Evolutionary conservation across 2,329 filamentous ascomycete species (phyloP).

Genomic region (Arachnopeziza araneosa): DNA sequence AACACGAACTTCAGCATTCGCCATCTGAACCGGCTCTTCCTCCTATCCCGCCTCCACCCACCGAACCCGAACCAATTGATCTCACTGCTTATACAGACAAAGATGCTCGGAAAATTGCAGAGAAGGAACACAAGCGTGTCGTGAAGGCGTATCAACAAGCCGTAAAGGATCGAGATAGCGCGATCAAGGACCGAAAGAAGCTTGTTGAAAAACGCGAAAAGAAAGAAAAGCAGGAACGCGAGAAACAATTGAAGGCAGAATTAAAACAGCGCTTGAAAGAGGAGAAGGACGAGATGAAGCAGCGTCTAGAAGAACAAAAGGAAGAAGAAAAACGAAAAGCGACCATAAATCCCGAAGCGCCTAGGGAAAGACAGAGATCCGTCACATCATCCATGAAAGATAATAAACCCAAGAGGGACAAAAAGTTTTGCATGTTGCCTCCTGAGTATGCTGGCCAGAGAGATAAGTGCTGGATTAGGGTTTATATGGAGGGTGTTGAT

Average conservation of each 20-base stretch:
- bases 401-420: slow-evolving; percentile 30
- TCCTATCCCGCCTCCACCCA: slow-evolving; percentile 46
- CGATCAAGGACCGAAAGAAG: slow-evolving; percentile 58
- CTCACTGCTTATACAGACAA: slow-evolving; percentile 56
- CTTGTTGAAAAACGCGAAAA: slow-evolving; percentile 47
- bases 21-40: slow-evolving; percentile 31
- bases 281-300: slow-evolving; percentile 8
- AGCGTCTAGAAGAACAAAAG: not conserved
- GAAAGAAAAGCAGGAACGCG: slow-evolving; percentile 36
- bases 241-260: slow-evolving; percentile 31
- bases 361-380: slow-evolving; percentile 12
- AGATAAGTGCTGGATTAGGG: slow-evolving; percentile 70
- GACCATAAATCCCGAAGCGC: slow-evolving; percentile 14
- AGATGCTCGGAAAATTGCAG: slow-evolving; percentile 59
- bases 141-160: slow-evolving; percentile 62
- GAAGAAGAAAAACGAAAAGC: slow-evolving; percentile 15
- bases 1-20: slow-evolving; percentile 8
- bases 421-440: slow-evolving; percentile 75
- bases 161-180: slow-evolving; percentile 60
- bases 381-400: slow-evolving; percentile 12
- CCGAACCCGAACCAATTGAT: slow-evolving; percentile 50
- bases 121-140: slow-evolving; percentile 59
- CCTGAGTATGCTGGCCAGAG: slow-evolving; percentile 45
- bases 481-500: slow-evolving; percentile 79
- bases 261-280: slow-evolving; percentile 6